phyloP scores from a whole-genome alignment of 208 protist species.

The Trypanosoma platydactyli region DNA sequence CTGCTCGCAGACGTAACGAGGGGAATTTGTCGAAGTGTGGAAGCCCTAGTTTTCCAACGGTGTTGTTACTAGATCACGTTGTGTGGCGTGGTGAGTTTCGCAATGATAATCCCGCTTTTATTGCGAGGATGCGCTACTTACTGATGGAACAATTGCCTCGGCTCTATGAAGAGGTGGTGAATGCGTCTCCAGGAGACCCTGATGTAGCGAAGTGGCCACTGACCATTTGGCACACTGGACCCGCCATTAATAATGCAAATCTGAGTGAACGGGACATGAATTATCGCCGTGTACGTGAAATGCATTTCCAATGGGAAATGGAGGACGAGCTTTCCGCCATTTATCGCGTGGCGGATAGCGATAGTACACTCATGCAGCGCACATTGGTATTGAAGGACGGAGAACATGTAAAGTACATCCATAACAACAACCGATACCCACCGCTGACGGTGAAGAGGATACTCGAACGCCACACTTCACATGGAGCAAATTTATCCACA shows the following conservation, averaged over 20 bases:
- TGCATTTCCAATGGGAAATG: slow-evolving; percentile 4
- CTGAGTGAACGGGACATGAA: not conserved
- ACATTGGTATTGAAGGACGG: not conserved
- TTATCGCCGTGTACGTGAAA: not conserved
- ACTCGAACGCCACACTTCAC: not conserved
- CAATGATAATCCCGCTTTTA: not conserved
- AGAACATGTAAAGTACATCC: not conserved
- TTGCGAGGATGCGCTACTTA: not conserved
- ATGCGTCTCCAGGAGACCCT: not conserved
- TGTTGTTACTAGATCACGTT: slow-evolving; percentile 6
- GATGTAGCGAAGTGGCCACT: not conserved
- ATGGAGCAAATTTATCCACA: not conserved
- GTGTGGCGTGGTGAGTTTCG: not conserved
- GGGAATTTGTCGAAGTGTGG: not conserved
- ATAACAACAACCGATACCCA: slow-evolving; percentile 11
- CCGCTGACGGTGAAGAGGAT: not conserved
- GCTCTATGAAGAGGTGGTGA: slow-evolving; percentile 10
- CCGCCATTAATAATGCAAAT: not conserved
- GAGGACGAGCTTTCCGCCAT: slow-evolving; percentile 3
- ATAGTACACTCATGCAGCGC: not conserved
- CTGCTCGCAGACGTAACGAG: not conserved
- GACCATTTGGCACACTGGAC: slow-evolving; percentile 4
- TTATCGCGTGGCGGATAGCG: not conserved
- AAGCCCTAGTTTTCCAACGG: slow-evolving; percentile 5
- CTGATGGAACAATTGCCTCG: not conserved